These are phyloP conservation scores for Alternaria arbusti DNA, from an alignment of 2,329 filamentous ascomycete species.

Conservation along the genomic window DNA sequence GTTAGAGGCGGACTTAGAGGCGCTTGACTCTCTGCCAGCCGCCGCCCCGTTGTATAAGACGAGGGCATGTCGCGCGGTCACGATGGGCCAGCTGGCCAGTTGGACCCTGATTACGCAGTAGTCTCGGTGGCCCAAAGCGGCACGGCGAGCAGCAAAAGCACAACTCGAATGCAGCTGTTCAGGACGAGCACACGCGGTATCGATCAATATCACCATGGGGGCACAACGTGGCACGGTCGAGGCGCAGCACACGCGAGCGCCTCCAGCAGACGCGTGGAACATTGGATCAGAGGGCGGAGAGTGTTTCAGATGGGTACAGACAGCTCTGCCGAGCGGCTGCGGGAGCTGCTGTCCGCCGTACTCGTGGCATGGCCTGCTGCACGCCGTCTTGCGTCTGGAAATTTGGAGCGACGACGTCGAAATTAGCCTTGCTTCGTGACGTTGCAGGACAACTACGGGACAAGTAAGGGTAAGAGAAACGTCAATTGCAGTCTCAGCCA, in stretches of 20 bases:
- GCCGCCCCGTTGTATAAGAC: not conserved
- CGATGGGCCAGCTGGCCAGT: not conserved
- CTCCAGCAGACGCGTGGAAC: conserved; percentile 41
- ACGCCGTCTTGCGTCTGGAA: conserved; percentile 18
- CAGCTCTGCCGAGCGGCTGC: conserved; percentile 23
- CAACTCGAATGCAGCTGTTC: conserved; percentile 6
- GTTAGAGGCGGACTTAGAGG: not conserved
- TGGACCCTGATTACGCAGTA: not conserved
- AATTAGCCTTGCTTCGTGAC: not conserved
- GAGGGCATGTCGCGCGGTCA: not conserved
- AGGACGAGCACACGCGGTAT: conserved; percentile 9
- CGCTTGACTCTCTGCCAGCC: not conserved
- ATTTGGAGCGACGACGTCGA: conserved; percentile 3
- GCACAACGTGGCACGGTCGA: conserved; percentile 29
- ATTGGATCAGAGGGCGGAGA: conserved; percentile 27
- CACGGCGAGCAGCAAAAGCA: not conserved
- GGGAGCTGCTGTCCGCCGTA: conserved; percentile 24
- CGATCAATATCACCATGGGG: conserved; percentile 21
- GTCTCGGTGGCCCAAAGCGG: not conserved
- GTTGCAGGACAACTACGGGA: not conserved
- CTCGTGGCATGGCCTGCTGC: conserved; percentile 17
- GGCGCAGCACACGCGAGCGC: conserved; percentile 38
- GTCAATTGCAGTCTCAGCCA: not conserved
- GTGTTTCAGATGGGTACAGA: conserved; percentile 43
- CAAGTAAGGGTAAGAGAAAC: not conserved